phyloP scores from a whole-genome alignment of 495 filamentous ascomycete species.

The Friedmanniomyces endolithicus region DNA sequence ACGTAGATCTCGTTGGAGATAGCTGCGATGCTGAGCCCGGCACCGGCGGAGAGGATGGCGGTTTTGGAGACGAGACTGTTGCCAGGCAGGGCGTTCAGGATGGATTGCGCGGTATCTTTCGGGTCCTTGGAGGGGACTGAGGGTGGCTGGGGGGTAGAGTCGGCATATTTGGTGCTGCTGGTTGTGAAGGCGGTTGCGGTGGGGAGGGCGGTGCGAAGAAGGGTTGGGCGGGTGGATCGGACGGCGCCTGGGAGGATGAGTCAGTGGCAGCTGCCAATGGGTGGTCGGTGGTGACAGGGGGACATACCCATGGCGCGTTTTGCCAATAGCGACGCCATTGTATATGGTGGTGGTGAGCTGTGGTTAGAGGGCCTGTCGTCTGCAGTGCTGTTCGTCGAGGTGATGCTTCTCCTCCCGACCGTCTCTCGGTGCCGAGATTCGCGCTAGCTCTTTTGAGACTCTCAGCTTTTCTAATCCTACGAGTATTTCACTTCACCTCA shows the following conservation, averaged over 20 bases:
- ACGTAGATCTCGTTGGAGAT: slow-evolving; percentile 99
- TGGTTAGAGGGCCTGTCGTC: slow-evolving; percentile 35
- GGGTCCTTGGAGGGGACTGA: slow-evolving; percentile 67
- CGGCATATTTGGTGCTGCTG: slow-evolving; percentile 55
- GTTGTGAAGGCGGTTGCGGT: slow-evolving; percentile 53
- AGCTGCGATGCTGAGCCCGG: slow-evolving; percentile 79
- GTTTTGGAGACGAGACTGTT: slow-evolving; percentile 58
- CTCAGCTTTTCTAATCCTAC: not conserved
- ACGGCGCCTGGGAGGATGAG: slow-evolving; percentile 62
- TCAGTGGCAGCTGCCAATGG: slow-evolving; percentile 13
- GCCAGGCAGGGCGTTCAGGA: slow-evolving; percentile 65
- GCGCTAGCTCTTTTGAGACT: not conserved
- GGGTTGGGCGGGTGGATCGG: slow-evolving; percentile 57
- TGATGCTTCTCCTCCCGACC: slow-evolving; percentile 20
- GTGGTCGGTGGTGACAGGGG: not conserved
- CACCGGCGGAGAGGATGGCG: slow-evolving; percentile 83
- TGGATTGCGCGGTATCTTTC: slow-evolving; percentile 86
- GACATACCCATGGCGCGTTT: slow-evolving; percentile 72
- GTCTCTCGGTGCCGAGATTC: not conserved
- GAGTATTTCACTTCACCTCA: too few species aligned
- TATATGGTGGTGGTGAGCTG: slow-evolving; percentile 27
- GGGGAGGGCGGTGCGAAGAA: slow-evolving; percentile 48
- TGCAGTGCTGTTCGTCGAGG: slow-evolving; percentile 27
- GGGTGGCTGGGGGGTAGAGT: slow-evolving; percentile 63
- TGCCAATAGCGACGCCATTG: slow-evolving; percentile 93